A percentile compares a stretch with the other conserved stretches of the same genome.
phyloP scores from a whole-genome alignment of 371 early-diverging fungal species.

The Batrachochytrium dendrobatidis region DNA sequence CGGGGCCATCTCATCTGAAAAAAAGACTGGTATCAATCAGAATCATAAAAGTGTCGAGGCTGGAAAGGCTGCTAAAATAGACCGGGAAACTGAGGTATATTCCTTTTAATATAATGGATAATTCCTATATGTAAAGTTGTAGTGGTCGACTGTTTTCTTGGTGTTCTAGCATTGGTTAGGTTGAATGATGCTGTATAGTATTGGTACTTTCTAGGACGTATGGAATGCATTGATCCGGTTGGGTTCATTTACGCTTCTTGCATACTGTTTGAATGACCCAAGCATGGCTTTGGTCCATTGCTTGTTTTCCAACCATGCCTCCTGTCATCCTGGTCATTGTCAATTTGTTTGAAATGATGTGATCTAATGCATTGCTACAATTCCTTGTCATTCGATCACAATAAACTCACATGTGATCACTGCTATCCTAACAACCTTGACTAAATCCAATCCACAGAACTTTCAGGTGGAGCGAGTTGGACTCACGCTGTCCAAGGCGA shows the following conservation, averaged over 20 bases:
- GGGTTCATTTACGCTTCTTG: too few relatives aligned
- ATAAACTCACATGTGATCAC: too few relatives aligned
- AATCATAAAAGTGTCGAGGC: conserved; percentile 63
- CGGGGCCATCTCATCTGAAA: conserved; percentile 61
- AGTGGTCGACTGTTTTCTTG: too few relatives aligned
- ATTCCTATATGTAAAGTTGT: neutral
- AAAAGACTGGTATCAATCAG: conserved; percentile 40
- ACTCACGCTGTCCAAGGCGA: conserved; percentile 74
- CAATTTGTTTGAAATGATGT: too few relatives aligned
- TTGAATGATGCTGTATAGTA: too few relatives aligned
- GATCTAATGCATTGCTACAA: neutral
- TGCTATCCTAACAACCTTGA: too few relatives aligned
- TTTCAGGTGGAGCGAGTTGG: conserved; percentile 52
- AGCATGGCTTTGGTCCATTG: neutral
- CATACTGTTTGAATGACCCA: too few relatives aligned
- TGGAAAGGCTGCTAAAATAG: conserved; percentile 70
- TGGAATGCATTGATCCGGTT: too few relatives aligned
- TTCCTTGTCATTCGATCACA: neutral
- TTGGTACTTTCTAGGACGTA: too few relatives aligned
- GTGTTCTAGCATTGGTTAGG: too few relatives aligned
- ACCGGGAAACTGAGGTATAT: conserved; percentile 72
- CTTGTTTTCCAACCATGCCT: too few relatives aligned
- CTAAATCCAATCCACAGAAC: conserved; percentile 15
- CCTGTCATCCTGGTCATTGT: too few relatives aligned
- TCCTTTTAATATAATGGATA: neutral